phyloP scores from a whole-genome alignment of 257 asterid genomes.

The Solanum appendiculatum region DNA sequence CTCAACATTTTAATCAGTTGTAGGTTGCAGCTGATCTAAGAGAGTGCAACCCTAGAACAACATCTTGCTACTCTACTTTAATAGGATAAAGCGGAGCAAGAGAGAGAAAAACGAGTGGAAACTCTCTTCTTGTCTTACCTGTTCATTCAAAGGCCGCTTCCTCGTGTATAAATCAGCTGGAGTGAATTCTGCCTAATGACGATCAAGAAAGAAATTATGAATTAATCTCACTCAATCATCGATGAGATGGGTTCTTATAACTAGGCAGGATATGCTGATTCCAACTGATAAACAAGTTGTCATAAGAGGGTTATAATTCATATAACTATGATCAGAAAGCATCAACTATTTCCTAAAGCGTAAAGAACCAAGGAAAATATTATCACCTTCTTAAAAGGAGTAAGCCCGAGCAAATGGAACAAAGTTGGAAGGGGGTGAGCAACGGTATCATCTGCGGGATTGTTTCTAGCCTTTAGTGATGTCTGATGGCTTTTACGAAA shows the following conservation, averaged over 20 bases:
- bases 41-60: not conserved
- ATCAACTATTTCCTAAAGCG: not conserved
- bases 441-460: constrained; percentile 56
- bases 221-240: constrained; percentile 1
- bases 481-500: constrained; percentile 53
- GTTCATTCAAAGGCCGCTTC: constrained; percentile 69
- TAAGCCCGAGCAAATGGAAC: constrained; percentile 69
- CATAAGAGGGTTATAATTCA: not conserved
- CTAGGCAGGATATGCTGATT: not conserved
- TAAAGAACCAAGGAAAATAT: not conserved
- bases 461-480: constrained; percentile 56
- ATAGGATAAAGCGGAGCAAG: not conserved
- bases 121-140: constrained; percentile 30
- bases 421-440: constrained; percentile 83
- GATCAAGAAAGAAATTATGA: constrained; percentile 3
- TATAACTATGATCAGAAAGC: not conserved
- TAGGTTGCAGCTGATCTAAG: not conserved
- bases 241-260: not conserved
- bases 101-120: not conserved
- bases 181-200: constrained; percentile 68
- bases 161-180: constrained; percentile 73
- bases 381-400: constrained; percentile 74
- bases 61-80: not conserved
- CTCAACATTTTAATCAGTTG: not conserved
- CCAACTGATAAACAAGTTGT: not conserved